Base-by-base conservation (phyloP, 305 asterid genomes). In the Coffea humblotiana region DNA sequence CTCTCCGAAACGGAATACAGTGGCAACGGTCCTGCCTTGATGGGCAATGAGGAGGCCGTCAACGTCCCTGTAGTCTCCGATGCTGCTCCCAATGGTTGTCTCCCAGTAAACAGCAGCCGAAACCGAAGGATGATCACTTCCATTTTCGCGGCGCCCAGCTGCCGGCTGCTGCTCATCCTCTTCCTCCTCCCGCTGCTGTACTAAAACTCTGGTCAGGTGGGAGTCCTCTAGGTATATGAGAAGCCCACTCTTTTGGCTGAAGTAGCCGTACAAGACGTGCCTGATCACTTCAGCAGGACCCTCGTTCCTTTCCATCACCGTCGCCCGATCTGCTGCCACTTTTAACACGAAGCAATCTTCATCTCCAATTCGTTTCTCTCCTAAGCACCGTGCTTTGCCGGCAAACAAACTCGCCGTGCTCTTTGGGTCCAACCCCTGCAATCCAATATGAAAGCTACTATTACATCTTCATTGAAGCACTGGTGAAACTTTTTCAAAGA, bases 321-420 rank as follows among this genome's bases (percentile, higher is more conserved):
- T 90, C 5, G 91, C 94, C 6, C 94, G 83, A 61, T 90, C 97
- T 1, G 97, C 97, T 2, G 94, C 91, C 77, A 91, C 96, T 83
- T 92, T 92, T 16, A 92, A 88, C 64, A 92, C 97, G 83, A 92
- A 92, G 88, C 97, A 92, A n/a, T 90, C 97, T 72, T 92, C 94
- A 37, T 91, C 94, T 14, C 97, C 97, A 32, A 92, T 90, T 37
- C 91, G 84, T 85, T 90, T 92, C 90, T 92, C 97, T 52, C 94
- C 97, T 25, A 91, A 84, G 92, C 94, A 92, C 68, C 89, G 95
- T 11, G 97, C 93, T 65, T 90, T 89, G 15, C 77, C 27, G 9
- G 86, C 87, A 77, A 92, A 92, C 72, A 92, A 85, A 66, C 87
- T 85, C 0, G 92, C 93, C 2, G 94, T 92, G 89, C 88, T 85